Evolutionary conservation across 257 asterid species (phyloP), one percentile per base, ranked within the genome.

Genomic region (Verbascum thapsus): DNA sequence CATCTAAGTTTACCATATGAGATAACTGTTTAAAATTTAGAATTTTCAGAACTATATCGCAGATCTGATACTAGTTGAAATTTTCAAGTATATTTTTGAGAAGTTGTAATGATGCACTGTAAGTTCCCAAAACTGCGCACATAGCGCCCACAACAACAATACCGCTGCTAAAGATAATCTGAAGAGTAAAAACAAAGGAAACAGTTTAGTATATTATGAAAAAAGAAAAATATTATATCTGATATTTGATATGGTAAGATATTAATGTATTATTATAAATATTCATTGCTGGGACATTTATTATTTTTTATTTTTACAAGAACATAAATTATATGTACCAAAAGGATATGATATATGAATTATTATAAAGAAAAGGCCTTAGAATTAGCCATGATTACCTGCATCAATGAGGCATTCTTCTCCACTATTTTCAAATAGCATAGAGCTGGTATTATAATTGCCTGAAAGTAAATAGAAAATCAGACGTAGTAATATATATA

Each of bases 351-450:
- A 26, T 26, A 26, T 2, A 26, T 26, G 32, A 26, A 5, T 26
- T 26, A 26, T 2, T 15, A 10, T n/a, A 45, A 45, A 37, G 15
- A 19, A 44, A 5, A 52, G 17, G 32, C 20, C 7, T 32, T 30
- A 2, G 40, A 35, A 30, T 20, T 37, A 34, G 39, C 16, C 3
- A 9, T 11, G 19, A 2, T 50, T 77, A 88, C 96, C 98, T 91
- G 96, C 53, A 63, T 59, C 10, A 69, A 64, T 23, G 95, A 72
- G 32, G 95, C 94, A 45, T 69, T 78, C 40, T 68, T 80, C 44
- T 94, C 88, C 71, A 79, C 10, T 58, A 91, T 88, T 75, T 61
- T 88, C 82, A 91, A 71, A 50, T 75, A 88, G 78, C 96, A 91
- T 49, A 80, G 60, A 10, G 90, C 79, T 56, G 96, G 98, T 67